These are phyloP conservation scores for Breviolum minutum DNA, from an alignment of 73 alveolate species.

Conservation along the genomic window DNA sequence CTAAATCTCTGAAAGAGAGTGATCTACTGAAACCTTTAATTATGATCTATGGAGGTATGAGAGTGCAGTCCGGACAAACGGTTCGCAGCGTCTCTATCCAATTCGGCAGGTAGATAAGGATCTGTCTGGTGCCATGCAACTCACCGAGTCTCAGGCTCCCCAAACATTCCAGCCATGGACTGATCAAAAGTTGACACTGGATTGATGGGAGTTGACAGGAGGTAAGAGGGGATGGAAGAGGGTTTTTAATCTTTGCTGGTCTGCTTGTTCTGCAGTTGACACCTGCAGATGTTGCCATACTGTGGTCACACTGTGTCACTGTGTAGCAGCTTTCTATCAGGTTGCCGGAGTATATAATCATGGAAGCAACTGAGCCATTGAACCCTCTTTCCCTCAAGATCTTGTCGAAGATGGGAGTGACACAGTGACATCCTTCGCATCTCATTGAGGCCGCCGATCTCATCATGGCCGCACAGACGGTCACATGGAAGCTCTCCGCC, in stretches of 20 bases:
- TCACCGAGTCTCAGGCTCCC: constrained; percentile 28
- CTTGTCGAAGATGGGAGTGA: not conserved
- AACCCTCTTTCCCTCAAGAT: no score
- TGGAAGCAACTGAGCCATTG: no score
- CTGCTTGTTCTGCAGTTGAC: not conserved
- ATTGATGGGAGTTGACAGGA: no score
- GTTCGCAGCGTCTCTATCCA: no score
- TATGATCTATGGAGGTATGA: not conserved
- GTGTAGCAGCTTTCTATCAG: not conserved
- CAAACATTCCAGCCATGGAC: constrained; percentile 5
- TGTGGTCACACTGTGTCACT: not conserved
- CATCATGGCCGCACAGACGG: constrained; percentile 57
- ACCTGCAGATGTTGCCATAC: not conserved
- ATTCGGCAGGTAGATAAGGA: constrained; percentile 28
- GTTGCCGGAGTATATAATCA: not conserved
- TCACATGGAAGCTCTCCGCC: constrained; percentile 77
- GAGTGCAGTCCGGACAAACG: not conserved
- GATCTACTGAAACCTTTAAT: no score
- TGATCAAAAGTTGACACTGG: not conserved
- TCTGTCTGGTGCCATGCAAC: not conserved
- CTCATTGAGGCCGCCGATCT: constrained; percentile 42
- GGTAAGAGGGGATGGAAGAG: not conserved
- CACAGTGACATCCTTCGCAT: not conserved
- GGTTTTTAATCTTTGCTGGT: not conserved
- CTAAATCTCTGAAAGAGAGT: no score